Percentiles rank a stretch among this genome's conserved stretches.
Conservation (phyloP, 768 basidiomycete species). For the Tylopilus sp. region DNA sequence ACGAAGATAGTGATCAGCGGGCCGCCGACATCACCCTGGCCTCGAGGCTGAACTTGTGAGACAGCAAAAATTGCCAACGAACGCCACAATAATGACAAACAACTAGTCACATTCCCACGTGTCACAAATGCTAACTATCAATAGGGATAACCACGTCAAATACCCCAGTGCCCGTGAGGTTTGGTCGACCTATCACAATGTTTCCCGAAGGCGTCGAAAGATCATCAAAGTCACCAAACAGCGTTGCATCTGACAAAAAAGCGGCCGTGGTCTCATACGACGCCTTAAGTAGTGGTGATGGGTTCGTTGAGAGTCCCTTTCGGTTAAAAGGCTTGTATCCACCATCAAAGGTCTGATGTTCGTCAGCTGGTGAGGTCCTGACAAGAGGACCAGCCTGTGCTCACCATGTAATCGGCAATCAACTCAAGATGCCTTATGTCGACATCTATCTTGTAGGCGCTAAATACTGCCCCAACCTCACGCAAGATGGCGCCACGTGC, state of each 20-base stretch:
- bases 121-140: conserved; percentile 6
- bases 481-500: conserved; percentile 86
- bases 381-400: conserved; percentile 21
- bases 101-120: conserved; percentile 10
- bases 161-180: conserved; percentile 87
- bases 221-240: conserved; percentile 95
- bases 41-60: conserved; percentile 15
- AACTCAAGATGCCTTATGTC: conserved; percentile 91
- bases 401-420: conserved; percentile 99
- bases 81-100: conserved; percentile 24
- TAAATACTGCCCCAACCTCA: conserved; percentile 91
- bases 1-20: conserved; percentile 24
- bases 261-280: conserved; percentile 95
- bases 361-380: not conserved
- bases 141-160: conserved; percentile 80
- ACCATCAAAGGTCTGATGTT: conserved; percentile 86
- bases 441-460: conserved; percentile 93
- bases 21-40: conserved; percentile 24
- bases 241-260: conserved; percentile 91
- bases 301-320: conserved; percentile 86
- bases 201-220: conserved; percentile 86
- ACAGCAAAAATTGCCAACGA: conserved; percentile 14
- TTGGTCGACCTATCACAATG: conserved; percentile 87
- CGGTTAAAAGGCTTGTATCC: conserved; percentile 98
- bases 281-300: conserved; percentile 95